Evolutionary conservation across 495 filamentous ascomycete species (phyloP), one percentile per base, ranked within the genome.

Genomic region (Penicillium paxilli): DNA sequence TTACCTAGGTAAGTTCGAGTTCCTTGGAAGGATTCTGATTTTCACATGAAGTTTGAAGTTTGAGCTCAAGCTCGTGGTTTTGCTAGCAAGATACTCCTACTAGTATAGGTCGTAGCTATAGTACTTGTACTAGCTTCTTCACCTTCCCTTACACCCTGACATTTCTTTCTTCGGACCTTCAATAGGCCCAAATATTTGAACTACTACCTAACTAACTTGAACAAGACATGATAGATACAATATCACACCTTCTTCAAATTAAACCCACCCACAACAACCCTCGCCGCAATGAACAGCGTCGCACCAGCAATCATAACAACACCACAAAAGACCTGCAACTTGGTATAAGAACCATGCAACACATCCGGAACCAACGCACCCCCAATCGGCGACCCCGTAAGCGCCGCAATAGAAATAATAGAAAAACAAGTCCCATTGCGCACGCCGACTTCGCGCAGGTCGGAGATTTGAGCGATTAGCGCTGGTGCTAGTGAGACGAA

Each of bases 331-430:
- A 91, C 73, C 68, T 87, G 80, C 44, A 90, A 46, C 22, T 81
- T 79, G 3, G 76, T 59, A 64, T 83, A 92, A 1, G 66, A 65
- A 3, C 83, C 86, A 58, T 80, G 59, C 46, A 71, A 20, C 50
- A 85, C 73, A 14, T 70, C 66, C 2, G 61, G 62, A 2, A 90
- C 71, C 35, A 94, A 73, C 0, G 84, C 86, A 9, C 90, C 89
- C 4, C 82, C 89, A 64, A 93, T 90, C 1, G 90, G 90, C 32
- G 76, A 83, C 3, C 87, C 87, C 0, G 81, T 85, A 49, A 94
- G 67, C 1, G 82, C 85, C 21, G 84, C 89, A 46, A 91, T 64
- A 3, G 81, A 78, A 12, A 84, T 72, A 25, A 83, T 68, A 23
- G 83, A 78, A 62, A 91, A 90, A 49, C 84, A 68, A 0, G 81